A percentile compares a stretch with the other conserved stretches of the same genome.
These are phyloP conservation scores for Aplosporella prunicola DNA, from an alignment of 2,329 filamentous ascomycete species.

Conservation along the genomic window DNA sequence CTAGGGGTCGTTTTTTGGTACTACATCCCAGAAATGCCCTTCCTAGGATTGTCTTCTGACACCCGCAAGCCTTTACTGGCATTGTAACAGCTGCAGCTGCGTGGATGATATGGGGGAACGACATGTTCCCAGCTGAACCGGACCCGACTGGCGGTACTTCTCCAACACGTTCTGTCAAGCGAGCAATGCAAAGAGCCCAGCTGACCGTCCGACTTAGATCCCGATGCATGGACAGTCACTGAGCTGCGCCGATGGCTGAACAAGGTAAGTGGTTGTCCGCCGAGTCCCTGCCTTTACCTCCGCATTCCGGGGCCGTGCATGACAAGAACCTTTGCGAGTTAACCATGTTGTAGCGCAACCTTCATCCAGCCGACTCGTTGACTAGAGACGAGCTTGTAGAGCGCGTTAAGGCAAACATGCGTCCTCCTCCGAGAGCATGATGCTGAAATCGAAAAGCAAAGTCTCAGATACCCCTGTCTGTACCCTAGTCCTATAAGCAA, in stretches of 20 bases:
- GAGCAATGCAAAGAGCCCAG: not conserved
- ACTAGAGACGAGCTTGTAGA: constrained; percentile 57
- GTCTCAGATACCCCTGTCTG: too few relatives aligned
- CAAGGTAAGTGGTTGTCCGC: constrained; percentile 49
- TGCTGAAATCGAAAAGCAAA: not conserved
- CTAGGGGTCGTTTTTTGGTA: constrained; percentile 28
- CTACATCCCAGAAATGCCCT: not conserved
- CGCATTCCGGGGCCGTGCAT: not conserved
- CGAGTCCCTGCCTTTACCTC: not conserved
- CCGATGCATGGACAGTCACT: constrained; percentile 64
- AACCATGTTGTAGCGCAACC: constrained; percentile 45
- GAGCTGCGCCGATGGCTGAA: constrained; percentile 76
- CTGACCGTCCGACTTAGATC: constrained; percentile 36
- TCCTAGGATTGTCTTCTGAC: not conserved
- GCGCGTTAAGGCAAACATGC: constrained; percentile 59
- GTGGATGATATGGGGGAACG: constrained; percentile 71
- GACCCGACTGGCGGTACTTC: constrained; percentile 69
- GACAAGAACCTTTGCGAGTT: not conserved
- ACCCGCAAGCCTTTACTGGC: constrained; percentile 52
- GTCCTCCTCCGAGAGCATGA: constrained; percentile 25
- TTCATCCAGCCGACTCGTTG: constrained; percentile 50
- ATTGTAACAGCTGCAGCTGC: constrained; percentile 71
- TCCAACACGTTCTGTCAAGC: constrained; percentile 2
- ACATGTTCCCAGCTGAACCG: constrained; percentile 62
- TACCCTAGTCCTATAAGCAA: too few relatives aligned